phyloP scores from a whole-genome alignment of 2,329 filamentous ascomycete genomes.

The Aspergillus floridensis region DNA sequence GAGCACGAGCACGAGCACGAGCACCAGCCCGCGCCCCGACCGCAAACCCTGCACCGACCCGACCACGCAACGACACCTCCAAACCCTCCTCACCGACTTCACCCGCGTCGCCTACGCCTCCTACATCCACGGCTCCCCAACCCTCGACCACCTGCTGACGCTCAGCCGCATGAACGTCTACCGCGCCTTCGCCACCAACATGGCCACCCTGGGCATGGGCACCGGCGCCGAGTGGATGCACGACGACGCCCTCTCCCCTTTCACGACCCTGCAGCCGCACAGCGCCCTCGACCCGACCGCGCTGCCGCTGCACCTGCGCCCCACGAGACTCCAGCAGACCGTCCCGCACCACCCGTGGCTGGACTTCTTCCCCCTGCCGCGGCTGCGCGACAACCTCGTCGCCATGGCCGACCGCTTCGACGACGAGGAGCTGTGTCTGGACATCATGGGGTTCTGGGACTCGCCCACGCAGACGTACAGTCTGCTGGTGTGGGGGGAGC shows the following conservation, averaged over 20 bases:
- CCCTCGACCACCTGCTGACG: constrained; percentile 34
- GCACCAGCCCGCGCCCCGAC: not conserved
- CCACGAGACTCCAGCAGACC: constrained; percentile 39
- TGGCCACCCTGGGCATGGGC: constrained; percentile 26
- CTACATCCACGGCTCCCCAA: constrained; percentile 25
- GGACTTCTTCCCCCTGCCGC: constrained; percentile 35
- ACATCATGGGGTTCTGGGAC: constrained; percentile 39
- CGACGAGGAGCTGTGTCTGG: constrained; percentile 37
- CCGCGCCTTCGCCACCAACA: constrained; percentile 32
- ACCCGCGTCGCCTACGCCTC: constrained; percentile 23
- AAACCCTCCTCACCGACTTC: constrained; percentile 17
- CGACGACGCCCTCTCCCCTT: constrained; percentile 30
- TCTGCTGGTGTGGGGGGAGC: constrained; percentile 51
- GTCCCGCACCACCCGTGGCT: constrained; percentile 44
- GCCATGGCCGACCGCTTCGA: constrained; percentile 30
- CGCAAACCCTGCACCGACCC: not conserved
- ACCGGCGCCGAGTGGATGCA: constrained; percentile 20
- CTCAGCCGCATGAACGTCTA: constrained; percentile 39
- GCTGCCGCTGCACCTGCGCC: constrained; percentile 32
- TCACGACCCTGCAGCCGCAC: constrained; percentile 14
- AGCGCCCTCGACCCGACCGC: constrained; percentile 6
- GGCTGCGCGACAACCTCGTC: constrained; percentile 43
- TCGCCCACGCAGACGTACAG: constrained; percentile 23
- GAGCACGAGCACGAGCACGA: not conserved
- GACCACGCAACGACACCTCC: not conserved